phyloP scores from a whole-genome alignment of 306 rosid species.

The Dryas drummondii region DNA sequence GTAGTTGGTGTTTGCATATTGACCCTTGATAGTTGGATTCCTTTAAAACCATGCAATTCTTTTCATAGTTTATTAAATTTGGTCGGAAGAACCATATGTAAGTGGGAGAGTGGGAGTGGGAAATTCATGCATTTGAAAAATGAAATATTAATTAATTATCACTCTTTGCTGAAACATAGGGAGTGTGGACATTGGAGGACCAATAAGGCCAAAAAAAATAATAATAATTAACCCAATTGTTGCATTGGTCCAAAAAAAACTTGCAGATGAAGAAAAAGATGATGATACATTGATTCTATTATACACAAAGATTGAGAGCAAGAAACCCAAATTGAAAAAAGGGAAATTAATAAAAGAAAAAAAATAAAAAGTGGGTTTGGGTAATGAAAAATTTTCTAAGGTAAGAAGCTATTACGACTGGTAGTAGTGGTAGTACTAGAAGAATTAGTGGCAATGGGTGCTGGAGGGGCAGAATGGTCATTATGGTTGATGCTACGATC shows the following conservation, averaged over 20 bases:
- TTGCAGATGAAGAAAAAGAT: not conserved
- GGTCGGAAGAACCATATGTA: not conserved
- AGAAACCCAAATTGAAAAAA: slow-evolving; percentile 5
- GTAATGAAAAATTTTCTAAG: slow-evolving; percentile 12
- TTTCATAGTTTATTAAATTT: not conserved
- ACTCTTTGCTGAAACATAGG: not conserved
- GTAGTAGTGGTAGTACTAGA: not conserved
- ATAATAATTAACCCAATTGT: not conserved
- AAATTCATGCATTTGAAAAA: not conserved
- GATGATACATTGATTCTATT: slow-evolving; percentile 14
- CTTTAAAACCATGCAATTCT: slow-evolving; percentile 10
- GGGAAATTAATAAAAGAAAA: slow-evolving; percentile 12
- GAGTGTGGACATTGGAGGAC: too few relatives aligned
- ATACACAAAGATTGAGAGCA: slow-evolving; percentile 1
- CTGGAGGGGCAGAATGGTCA: slow-evolving; percentile 7
- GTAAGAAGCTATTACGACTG: slow-evolving; percentile 36
- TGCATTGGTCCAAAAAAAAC: not conserved
- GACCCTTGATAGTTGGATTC: slow-evolving; percentile 1
- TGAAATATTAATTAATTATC: not conserved
- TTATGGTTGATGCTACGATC: slow-evolving; percentile 15
- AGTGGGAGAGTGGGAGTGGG: not conserved
- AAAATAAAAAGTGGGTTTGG: slow-evolving; percentile 5
- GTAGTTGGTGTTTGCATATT: not conserved
- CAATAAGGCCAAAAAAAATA: not conserved
- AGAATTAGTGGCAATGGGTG: not conserved